Evolutionary conservation across 805 yeast species (phyloP).

Genomic region (Cyberlindnera euphorbiae): DNA sequence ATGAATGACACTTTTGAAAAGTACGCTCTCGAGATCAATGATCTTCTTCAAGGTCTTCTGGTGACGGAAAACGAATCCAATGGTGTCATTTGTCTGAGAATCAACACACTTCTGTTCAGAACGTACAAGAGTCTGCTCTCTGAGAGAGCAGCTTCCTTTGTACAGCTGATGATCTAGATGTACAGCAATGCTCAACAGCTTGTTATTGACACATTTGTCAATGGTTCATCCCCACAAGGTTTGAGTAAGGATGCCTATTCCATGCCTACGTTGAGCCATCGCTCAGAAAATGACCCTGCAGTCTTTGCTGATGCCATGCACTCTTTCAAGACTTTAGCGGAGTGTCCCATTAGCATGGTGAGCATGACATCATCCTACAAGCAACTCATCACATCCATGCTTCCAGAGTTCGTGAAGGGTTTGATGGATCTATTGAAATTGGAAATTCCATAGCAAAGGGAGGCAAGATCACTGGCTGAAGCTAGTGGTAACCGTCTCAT

Average conservation of each 20-base stretch:
- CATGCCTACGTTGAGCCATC: slow-evolving; percentile 34
- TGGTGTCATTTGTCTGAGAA: slow-evolving; percentile 86
- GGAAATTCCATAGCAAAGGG: slow-evolving; percentile 78
- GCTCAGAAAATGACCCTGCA: slow-evolving; percentile 37
- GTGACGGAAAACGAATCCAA: slow-evolving; percentile 89
- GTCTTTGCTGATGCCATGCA: slow-evolving; percentile 60
- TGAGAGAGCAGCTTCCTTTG: slow-evolving; percentile 73
- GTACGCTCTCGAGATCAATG: slow-evolving; percentile 56
- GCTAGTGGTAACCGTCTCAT: slow-evolving; percentile 56
- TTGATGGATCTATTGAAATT: slow-evolving; percentile 68
- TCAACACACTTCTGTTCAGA: slow-evolving; percentile 79
- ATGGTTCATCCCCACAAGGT: slow-evolving; percentile 11
- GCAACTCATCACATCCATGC: slow-evolving; percentile 60
- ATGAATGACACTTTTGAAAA: slow-evolving; percentile 79
- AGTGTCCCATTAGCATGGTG: slow-evolving; percentile 96
- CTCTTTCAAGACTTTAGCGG: slow-evolving; percentile 89
- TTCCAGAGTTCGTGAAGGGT: slow-evolving; percentile 76
- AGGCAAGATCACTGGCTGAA: slow-evolving; percentile 55
- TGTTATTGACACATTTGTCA: slow-evolving; percentile 64
- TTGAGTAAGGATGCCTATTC: slow-evolving; percentile 33
- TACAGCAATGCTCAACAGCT: slow-evolving; percentile 76
- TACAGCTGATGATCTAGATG: slow-evolving; percentile 67
- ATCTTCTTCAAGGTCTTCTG: slow-evolving; percentile 52
- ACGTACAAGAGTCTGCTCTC: slow-evolving; percentile 65
- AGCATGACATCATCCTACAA: slow-evolving; percentile 86